A percentile compares a stretch with the other conserved stretches of the same genome.
These are phyloP conservation scores for Penicillium pancosmium DNA, from an alignment of 495 filamentous ascomycete genomes.

Conservation along the genomic window DNA sequence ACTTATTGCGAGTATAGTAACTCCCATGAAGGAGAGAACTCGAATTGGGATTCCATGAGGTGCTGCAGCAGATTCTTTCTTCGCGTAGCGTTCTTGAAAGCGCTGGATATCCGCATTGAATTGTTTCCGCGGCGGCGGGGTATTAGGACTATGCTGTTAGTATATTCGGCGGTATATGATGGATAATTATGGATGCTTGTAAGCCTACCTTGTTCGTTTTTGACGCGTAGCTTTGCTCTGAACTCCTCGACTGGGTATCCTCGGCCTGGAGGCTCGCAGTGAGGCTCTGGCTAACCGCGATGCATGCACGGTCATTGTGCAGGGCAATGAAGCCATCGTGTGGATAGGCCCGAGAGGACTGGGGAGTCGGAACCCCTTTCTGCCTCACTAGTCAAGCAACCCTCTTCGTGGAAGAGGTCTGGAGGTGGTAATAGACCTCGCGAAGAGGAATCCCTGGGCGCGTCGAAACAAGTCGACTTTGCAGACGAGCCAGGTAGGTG, in stretches of 20 bases:
- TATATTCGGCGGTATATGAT: background rate
- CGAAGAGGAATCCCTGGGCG: background rate
- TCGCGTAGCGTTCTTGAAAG: constrained; percentile 13
- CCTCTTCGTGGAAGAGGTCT: background rate
- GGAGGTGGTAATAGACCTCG: background rate
- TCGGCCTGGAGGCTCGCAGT: constrained; percentile 3
- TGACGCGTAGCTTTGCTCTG: constrained; percentile 25
- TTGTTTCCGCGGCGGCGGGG: constrained; percentile 12
- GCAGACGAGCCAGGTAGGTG: background rate
- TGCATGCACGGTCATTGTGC: constrained; percentile 18
- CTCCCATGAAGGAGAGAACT: constrained; percentile 43
- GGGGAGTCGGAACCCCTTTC: background rate
- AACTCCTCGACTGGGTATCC: constrained; percentile 14
- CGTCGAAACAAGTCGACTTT: background rate
- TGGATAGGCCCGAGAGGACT: background rate
- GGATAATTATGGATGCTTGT: background rate
- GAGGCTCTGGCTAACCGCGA: constrained; percentile 14
- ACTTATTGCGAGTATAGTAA: constrained; percentile 50
- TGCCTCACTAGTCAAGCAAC: background rate
- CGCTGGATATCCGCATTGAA: constrained; percentile 14
- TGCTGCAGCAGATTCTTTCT: constrained; percentile 10
- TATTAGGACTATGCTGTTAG: constrained; percentile 11
- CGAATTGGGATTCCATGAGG: constrained; percentile 35
- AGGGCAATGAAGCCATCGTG: background rate
- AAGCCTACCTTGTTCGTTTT: constrained; percentile 18